Evolutionary conservation across 805 yeast genomes (phyloP).

Genomic region (Wickerhamomyces chambardii): DNA sequence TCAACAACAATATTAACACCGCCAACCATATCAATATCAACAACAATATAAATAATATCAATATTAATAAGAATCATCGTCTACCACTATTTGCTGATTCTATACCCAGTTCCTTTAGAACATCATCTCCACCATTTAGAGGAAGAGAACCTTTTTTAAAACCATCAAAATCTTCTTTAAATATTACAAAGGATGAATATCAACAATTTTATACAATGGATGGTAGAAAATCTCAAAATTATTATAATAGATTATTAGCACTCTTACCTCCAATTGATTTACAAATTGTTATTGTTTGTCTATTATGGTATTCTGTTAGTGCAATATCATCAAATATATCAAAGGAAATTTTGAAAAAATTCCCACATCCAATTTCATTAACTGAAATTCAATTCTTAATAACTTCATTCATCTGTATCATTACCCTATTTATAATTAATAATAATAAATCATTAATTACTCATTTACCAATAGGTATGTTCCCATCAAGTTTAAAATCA

Average conservation of each 20-base stretch:
- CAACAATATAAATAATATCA: too few species aligned
- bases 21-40: too few species aligned
- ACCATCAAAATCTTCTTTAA: constrained; percentile 17
- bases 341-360: constrained; percentile 61
- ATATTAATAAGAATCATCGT: too few species aligned
- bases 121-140: background rate
- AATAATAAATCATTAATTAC: constrained; percentile 18
- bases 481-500: constrained; percentile 31
- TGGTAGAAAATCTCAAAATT: constrained; percentile 7
- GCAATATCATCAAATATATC: constrained; percentile 78
- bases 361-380: constrained; percentile 77
- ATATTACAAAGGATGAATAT: constrained; percentile 14
- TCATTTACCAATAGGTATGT: constrained; percentile 39
- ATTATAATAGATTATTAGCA: constrained; percentile 4
- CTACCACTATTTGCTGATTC: background rate
- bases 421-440: constrained; percentile 31
- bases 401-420: constrained; percentile 53
- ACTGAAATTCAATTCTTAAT: constrained; percentile 81
- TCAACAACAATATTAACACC: too few species aligned
- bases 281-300: constrained; percentile 49
- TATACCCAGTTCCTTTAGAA: background rate
- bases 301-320: constrained; percentile 72
- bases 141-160: constrained; percentile 4
- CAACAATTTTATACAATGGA: constrained; percentile 13
- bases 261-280: constrained; percentile 25